Conservation (phyloP, 1,284 basidiomycete genomes). For the Mixia osmundae region DNA sequence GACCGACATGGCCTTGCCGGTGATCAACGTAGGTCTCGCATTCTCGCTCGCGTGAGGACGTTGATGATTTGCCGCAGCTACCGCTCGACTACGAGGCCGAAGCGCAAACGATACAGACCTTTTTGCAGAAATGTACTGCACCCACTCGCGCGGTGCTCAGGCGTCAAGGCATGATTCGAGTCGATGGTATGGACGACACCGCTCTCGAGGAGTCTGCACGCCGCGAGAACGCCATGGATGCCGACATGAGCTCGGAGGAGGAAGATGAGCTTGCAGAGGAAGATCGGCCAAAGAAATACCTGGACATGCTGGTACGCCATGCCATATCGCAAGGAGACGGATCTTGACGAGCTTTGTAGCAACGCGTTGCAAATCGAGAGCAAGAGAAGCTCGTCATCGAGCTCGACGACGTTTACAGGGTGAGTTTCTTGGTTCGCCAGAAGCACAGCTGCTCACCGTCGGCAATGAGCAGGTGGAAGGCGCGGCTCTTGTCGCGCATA, state of each 20-base stretch:
- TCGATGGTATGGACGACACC: no score
- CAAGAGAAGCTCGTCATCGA: constrained; percentile 62
- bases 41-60: no score
- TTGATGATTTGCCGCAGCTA: no score
- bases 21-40: no score
- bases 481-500: constrained; percentile 1
- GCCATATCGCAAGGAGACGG: neutral
- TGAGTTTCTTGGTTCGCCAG: constrained; percentile 19
- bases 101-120: no score
- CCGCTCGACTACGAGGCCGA: no score
- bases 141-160: no score
- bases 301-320: neutral
- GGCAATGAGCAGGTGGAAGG: neutral
- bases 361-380: constrained; percentile 78
- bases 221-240: neutral
- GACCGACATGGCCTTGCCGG: no score
- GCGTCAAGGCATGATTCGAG: no score
- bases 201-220: neutral
- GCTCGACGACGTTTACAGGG: constrained; percentile 50
- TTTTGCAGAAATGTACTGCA: no score
- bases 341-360: constrained; percentile 26
- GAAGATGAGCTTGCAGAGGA: no score
- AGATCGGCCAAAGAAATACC: no score
- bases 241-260: neutral
- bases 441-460: neutral